Evolutionary conservation across 768 basidiomycete genomes (phyloP), one percentile per base, ranked within the genome.

Genomic region (Sarcomyxa edulis): DNA sequence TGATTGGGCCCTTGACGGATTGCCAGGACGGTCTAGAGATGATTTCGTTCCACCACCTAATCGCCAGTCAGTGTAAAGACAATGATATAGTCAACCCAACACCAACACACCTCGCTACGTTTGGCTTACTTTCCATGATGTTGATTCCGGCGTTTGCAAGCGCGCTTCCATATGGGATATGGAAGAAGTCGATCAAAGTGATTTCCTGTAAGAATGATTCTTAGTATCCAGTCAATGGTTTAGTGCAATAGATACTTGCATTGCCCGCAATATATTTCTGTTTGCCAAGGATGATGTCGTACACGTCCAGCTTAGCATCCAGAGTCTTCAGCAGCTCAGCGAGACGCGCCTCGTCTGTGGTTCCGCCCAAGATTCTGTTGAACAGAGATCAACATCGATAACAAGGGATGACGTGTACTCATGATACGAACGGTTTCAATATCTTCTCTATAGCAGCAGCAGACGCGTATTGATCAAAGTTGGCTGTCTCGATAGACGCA

Each of bases 401-500:
- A n/a, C n/a, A n/a, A n/a, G 22, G 27, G 24, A 18, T 5, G 24
- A 6, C 11, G 60, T 67, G 34, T 47, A n/a, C n/a, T n/a, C n/a
- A n/a, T n/a, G n/a, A n/a, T n/a, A n/a, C n/a, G n/a, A n/a, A 78
- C 73, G 46, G 47, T 41, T 77, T 78, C 59, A 76, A 68, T 15
- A 79, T 41, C 46, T 64, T 71, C 60, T 87, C 80, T 2, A 9
- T 40, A 4, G 62, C 61, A 12, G 76, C 58, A 5, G 53, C 54
- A 6, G 42, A 39, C 0, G 65, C 74, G 14, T 47, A 55, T 0
- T 61, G 36, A 29, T 77, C 65, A 46, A 81, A 86, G 58, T 76
- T 61, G 50, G 50, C 58, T 5, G 46, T 26, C 54, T 87, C 85
- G 44, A 73, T 55, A 19, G 69, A 74, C 12, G 62, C 66, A 1